Base-by-base conservation (phyloP, 208 protist species). In the Trypanosoma platydactyli region DNA sequence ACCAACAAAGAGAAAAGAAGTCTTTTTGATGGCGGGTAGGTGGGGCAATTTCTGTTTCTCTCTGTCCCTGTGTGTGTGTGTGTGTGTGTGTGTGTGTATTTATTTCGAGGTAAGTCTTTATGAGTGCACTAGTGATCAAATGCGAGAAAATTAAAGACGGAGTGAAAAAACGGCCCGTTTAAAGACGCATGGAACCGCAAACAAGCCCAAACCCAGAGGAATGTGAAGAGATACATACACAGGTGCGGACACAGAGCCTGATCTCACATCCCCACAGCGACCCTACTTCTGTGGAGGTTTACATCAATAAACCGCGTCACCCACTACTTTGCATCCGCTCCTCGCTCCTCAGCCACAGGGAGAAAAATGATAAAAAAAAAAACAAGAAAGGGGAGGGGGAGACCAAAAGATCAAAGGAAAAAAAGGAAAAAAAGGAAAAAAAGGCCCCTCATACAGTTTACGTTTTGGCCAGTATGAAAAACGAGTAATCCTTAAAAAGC, bases 301-400 rank as follows among this genome's bases (percentile, higher is more conserved):
- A 38, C 9, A 9, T 11, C 33, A 38, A 38, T 38, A 38, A 38
- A 38, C 33, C 33, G 33, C 3, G 3, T 9, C 9, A 38, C 3
- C 9, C 33, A 9, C 33, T 38, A 9, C 33, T 9, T 9, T 38
- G 33, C 33, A 38, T 38, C 33, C 9, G 3, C 33, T 9, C 5
- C 33, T 9, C 3, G 33, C 33, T 38, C 9, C 22, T 22, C 44
- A 38, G 46, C n/a, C 45, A 51, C 53, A 24, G 18, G 30, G 38
- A 20, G 68, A 69, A 55, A 68, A 65, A 49, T 57, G 27, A 64
- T 12, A 67, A 38, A 73, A 30, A 49, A 53, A 62, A 33, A 62
- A 49, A 48, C n/a, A 76, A 64, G 22, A 64, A 25, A 57, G 51
- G 45, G 42, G 56, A 55, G 29, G 63, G 59, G 66, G 33, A 71